phyloP scores from a whole-genome alignment of 805 yeast genomes.

The Yarrowia sp. region DNA sequence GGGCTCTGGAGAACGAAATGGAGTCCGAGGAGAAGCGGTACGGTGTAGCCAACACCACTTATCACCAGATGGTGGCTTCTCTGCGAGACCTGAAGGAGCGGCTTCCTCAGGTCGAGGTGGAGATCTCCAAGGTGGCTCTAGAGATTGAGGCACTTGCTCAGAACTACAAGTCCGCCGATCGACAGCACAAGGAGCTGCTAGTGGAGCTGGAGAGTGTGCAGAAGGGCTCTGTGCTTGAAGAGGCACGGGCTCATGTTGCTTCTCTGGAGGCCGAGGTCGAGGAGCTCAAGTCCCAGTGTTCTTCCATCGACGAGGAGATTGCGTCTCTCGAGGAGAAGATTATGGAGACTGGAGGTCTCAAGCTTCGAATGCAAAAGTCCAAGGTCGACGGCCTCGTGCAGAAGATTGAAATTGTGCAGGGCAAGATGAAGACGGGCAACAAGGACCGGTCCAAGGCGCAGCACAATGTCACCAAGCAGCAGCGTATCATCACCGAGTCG shows the following conservation, averaged over 20 bases:
- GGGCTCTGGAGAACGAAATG: slow-evolving; percentile 51
- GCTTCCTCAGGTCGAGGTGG: slow-evolving; percentile 64
- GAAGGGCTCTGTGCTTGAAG: slow-evolving; percentile 38
- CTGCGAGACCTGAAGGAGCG: slow-evolving; percentile 58
- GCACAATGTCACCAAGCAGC: slow-evolving; percentile 57
- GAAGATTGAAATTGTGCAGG: slow-evolving; percentile 56
- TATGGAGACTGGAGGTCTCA: slow-evolving; percentile 88
- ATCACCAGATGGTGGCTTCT: slow-evolving; percentile 56
- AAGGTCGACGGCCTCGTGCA: slow-evolving; percentile 74
- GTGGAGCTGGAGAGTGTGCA: slow-evolving; percentile 32
- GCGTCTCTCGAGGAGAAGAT: slow-evolving; percentile 66
- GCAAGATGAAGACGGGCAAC: slow-evolving; percentile 56
- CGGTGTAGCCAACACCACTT: slow-evolving; percentile 44
- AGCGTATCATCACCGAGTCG: slow-evolving; percentile 47
- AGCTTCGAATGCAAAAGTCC: slow-evolving; percentile 71
- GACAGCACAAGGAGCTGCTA: slow-evolving; percentile 41
- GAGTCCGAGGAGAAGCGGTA: slow-evolving; percentile 52
- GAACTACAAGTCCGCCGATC: slow-evolving; percentile 50
- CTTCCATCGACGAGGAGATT: slow-evolving; percentile 55
- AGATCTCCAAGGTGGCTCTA: slow-evolving; percentile 54
- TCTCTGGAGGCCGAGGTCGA: slow-evolving; percentile 44
- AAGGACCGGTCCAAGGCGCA: slow-evolving; percentile 57
- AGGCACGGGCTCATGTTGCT: slow-evolving; percentile 38
- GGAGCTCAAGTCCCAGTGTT: slow-evolving; percentile 51
- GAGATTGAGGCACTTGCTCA: slow-evolving; percentile 60